Evolutionary conservation across 345 rosid genomes (phyloP).

Genomic region (Linum lewisii): DNA sequence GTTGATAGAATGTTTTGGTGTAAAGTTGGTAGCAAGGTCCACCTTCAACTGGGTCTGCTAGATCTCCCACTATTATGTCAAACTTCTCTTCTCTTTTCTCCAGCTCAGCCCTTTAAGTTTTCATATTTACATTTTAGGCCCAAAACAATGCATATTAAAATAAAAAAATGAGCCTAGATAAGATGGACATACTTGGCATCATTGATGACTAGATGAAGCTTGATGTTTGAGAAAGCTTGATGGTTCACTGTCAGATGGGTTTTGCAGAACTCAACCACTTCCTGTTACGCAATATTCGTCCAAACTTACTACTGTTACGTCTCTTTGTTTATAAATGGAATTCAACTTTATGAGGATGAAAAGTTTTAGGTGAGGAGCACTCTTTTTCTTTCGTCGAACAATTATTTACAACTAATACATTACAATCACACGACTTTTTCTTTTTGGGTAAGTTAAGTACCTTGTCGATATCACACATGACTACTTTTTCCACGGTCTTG

Average conservation of each 20-base stretch:
- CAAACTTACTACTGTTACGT: too few relatives aligned
- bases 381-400: too few relatives aligned
- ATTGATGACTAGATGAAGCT: slow-evolving; percentile 67
- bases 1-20: slow-evolving; percentile 82
- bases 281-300: slow-evolving; percentile 31
- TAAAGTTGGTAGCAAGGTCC: slow-evolving; percentile 98
- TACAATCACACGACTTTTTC: not conserved
- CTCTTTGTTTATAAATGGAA: too few relatives aligned
- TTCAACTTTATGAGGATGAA: too few relatives aligned
- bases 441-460: slow-evolving; percentile 23
- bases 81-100: slow-evolving; percentile 61
- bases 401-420: too few relatives aligned
- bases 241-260: slow-evolving; percentile 55
- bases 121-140: too few relatives aligned
- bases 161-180: not conserved
- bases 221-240: slow-evolving; percentile 67
- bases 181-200: slow-evolving; percentile 63
- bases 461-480: slow-evolving; percentile 96
- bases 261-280: slow-evolving; percentile 82
- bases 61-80: slow-evolving; percentile 89
- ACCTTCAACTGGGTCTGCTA: slow-evolving; percentile 96
- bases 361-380: too few relatives aligned
- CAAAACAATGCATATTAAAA: not conserved
- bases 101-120: slow-evolving; percentile 51
- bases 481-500: slow-evolving; percentile 52